phyloP scores from a whole-genome alignment of 495 filamentous ascomycete species.

The Podospora comata region DNA sequence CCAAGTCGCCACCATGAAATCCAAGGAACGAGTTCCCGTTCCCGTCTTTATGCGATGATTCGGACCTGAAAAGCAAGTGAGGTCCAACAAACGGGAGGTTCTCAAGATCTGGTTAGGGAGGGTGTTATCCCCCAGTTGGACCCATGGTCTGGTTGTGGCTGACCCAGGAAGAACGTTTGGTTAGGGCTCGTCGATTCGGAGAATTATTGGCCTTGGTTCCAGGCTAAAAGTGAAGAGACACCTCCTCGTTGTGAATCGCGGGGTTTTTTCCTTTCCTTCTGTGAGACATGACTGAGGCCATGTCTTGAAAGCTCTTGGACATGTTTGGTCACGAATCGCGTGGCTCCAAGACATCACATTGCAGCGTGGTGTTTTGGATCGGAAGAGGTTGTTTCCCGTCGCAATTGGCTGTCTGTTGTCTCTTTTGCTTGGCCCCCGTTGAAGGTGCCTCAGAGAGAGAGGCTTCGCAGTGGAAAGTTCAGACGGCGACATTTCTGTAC shows the following conservation, averaged over 20 bases:
- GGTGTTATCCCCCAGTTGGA: not conserved
- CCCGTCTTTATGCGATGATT: not conserved
- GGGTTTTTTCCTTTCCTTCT: too few species aligned
- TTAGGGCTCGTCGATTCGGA: conserved; percentile 7
- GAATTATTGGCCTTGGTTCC: not conserved
- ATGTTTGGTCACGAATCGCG: not conserved
- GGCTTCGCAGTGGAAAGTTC: not conserved
- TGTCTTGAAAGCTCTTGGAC: not conserved
- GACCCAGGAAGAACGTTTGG: not conserved
- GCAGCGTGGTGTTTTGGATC: not conserved
- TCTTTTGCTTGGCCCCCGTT: not conserved
- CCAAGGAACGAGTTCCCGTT: not conserved
- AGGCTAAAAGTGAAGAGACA: not conserved
- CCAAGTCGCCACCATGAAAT: not conserved
- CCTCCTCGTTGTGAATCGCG: too few species aligned
- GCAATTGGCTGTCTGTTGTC: not conserved
- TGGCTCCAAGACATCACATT: not conserved
- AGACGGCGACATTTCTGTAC: not conserved
- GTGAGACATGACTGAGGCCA: not conserved
- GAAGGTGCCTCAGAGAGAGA: too few species aligned
- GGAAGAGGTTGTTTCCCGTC: not conserved
- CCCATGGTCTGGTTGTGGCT: not conserved
- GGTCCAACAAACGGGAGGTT: not conserved
- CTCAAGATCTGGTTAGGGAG: not conserved
- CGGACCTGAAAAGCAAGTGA: not conserved